These are phyloP conservation scores for Bromus sterilis DNA, from an alignment of 176 grass and related monocot genomes.

Conservation along the genomic window DNA sequence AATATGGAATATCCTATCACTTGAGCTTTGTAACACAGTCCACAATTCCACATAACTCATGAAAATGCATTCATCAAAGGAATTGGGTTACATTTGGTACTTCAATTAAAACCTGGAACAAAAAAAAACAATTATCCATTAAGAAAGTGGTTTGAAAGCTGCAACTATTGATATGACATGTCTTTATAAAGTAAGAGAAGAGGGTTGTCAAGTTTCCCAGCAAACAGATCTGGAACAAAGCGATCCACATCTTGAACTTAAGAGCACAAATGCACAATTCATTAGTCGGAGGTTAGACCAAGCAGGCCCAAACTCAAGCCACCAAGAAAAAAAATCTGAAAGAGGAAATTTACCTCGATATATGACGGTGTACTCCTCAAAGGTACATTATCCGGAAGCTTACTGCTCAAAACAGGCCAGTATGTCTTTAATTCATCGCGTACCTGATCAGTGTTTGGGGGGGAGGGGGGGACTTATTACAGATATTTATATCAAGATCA, in stretches of 20 bases:
- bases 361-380: slow-evolving; percentile 33
- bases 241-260: neutral
- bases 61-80: slow-evolving; percentile 10
- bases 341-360: slow-evolving; percentile 40
- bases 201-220: neutral
- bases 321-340: slow-evolving; percentile 16
- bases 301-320: slow-evolving; percentile 12
- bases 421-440: slow-evolving; percentile 77
- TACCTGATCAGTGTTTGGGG: slow-evolving; percentile 39
- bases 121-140: slow-evolving; percentile 9
- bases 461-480: neutral
- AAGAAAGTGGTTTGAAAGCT: neutral
- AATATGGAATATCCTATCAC: slow-evolving; percentile 7
- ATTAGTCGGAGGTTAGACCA: neutral
- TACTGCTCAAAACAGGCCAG: slow-evolving; percentile 64
- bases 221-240: neutral
- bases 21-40: slow-evolving; percentile 5
- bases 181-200: neutral
- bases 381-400: slow-evolving; percentile 50
- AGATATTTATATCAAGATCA: neutral
- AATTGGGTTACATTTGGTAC: neutral
- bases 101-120: neutral
- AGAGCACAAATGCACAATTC: neutral
- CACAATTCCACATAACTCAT: neutral
- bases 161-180: slow-evolving; percentile 6